phyloP scores from a whole-genome alignment of 2,329 filamentous ascomycete genomes.

The Tothia fuscella region DNA sequence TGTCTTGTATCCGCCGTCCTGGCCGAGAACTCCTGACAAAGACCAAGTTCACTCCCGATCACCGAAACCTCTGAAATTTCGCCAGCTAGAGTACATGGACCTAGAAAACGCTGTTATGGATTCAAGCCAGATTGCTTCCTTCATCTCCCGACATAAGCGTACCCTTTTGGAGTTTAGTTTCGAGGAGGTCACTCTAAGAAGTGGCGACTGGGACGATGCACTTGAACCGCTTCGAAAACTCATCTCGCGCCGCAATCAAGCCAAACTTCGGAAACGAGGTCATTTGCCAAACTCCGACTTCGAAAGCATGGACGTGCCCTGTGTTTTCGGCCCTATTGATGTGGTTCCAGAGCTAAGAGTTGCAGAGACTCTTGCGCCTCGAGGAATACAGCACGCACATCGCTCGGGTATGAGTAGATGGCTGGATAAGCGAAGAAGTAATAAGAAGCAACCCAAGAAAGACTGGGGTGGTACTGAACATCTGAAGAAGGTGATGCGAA shows the following conservation, averaged over 20 bases:
- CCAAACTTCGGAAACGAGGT: background rate
- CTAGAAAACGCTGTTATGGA: conserved; percentile 64
- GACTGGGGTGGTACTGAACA: conserved; percentile 2
- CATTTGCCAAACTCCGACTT: background rate
- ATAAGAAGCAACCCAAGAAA: background rate
- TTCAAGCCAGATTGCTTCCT: conserved; percentile 43
- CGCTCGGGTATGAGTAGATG: conserved; percentile 3
- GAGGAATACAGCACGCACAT: background rate
- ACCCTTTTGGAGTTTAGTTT: conserved; percentile 70
- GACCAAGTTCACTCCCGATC: conserved; percentile 20
- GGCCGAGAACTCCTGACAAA: conserved; percentile 2
- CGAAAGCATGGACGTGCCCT: conserved; percentile 11
- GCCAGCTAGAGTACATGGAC: conserved; percentile 53
- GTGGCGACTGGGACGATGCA: conserved; percentile 71
- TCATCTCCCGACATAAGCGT: conserved; percentile 55
- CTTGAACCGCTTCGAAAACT: conserved; percentile 50
- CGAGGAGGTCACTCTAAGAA: conserved; percentile 58
- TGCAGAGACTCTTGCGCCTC: conserved; percentile 9
- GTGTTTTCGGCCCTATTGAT: conserved; percentile 8
- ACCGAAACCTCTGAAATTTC: conserved; percentile 45
- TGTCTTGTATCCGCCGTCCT: conserved; percentile 14
- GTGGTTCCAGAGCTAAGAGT: conserved; percentile 1
- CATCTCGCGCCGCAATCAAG: conserved; percentile 22
- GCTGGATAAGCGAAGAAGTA: conserved; percentile 4
- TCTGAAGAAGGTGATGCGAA: background rate